Evolutionary conservation across 2,329 filamentous ascomycete species (phyloP), one percentile per base, ranked within the genome.

Genomic region (Zymoseptoria pseudotritici): DNA sequence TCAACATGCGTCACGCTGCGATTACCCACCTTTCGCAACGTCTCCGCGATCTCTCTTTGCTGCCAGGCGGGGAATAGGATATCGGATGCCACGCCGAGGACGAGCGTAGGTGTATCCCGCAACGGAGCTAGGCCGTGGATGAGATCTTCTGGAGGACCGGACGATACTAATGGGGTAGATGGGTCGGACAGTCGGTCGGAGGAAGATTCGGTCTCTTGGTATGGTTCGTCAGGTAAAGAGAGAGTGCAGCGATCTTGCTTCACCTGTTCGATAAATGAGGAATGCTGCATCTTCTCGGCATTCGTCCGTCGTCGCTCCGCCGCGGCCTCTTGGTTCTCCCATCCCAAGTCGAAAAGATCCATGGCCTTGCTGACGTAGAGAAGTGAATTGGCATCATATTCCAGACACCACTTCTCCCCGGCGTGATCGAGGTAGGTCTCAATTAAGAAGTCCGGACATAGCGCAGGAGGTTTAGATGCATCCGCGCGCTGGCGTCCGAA

Each of bases 41-140:
- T 88, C 70, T 93, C 87, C 3, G 92, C 93, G 63, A 99, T 87
- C 75, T 99, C 94, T 57, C 90, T 85, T 78, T 99, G 94, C 78
- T 99, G 94, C 93, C 94, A 99, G 0, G 94, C 91, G 0, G 94
- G 94, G 76, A 99, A 99, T 42, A 99, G 78, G 55, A 97, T 97
- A 72, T 99, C 94, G 68, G 91, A 97, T 0, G 91, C 90, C 3
- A 97, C 94, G 36, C 94, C 94, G 79, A 99, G 87, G 10, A 99
- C 90, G 21, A 99, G 80, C 0, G 90, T 88, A 0, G 91, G 90
- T 55, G 87, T 93, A 62, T 92, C 82, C 57, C 86, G 84, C 57
- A 97, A 75, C 0, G 84, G 77, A 3, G 83, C 77, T 20, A 99
- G 78, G 0, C 94, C 94, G 0, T 80, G 79, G 42, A 97, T 82